Conservation (phyloP, 768 basidiomycete genomes). For the Pisolithus sp. region DNA sequence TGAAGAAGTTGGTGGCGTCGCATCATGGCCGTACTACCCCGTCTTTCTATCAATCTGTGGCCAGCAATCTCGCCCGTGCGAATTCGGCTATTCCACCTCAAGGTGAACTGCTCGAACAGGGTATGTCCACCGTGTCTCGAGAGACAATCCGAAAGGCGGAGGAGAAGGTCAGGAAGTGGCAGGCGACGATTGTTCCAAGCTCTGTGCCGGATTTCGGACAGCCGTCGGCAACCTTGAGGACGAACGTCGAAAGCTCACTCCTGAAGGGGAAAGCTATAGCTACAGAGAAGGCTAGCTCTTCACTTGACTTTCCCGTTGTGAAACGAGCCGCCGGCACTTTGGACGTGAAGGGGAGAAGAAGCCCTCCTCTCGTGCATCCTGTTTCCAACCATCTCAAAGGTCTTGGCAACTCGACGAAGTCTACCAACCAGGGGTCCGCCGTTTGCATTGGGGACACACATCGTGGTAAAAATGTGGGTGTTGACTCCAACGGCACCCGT, state of each 20-base stretch:
- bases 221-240: background rate
- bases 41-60: slow-evolving; percentile 1
- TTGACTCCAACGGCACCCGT: background rate
- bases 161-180: slow-evolving; percentile 33
- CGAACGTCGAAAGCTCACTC: background rate
- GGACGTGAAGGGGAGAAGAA: slow-evolving; percentile 18
- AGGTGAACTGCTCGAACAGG: slow-evolving; percentile 2
- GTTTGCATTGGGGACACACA: background rate
- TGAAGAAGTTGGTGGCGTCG: slow-evolving; percentile 12
- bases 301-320: slow-evolving; percentile 40
- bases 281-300: slow-evolving; percentile 12
- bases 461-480: slow-evolving; percentile 1
- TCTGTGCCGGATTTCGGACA: slow-evolving; percentile 6
- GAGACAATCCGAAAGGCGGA: slow-evolving; percentile 23
- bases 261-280: slow-evolving; percentile 15
- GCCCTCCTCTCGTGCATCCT: slow-evolving; percentile 1
- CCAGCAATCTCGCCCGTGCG: slow-evolving; percentile 1
- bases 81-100: background rate
- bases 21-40: slow-evolving; percentile 1
- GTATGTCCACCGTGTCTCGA: slow-evolving; percentile 15
- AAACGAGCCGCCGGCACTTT: slow-evolving; percentile 29
- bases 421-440: slow-evolving; percentile 9
- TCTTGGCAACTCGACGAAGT: slow-evolving; percentile 7
- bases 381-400: slow-evolving; percentile 4
- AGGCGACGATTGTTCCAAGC: slow-evolving; percentile 23